Base-by-base conservation (phyloP, 768 basidiomycete genomes). In the Suillus spraguei region DNA sequence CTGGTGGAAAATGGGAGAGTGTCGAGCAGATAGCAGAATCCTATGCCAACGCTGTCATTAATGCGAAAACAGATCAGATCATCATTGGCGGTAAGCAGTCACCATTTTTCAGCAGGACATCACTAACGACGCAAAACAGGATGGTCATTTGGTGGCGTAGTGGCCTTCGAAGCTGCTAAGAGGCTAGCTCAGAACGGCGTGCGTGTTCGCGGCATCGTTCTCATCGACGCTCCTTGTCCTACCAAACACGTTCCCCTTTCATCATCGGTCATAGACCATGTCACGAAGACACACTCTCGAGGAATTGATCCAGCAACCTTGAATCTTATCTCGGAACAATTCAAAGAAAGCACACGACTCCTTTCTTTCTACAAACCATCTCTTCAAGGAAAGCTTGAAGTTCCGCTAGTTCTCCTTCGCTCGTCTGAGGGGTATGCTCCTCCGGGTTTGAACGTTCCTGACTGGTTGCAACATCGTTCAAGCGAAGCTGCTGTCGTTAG, bases 101-200 rank as follows among this genome's bases (percentile, higher is more conserved):
- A 65, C 67, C 63, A 66, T 68, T 14, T 4, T 41, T 9, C 50
- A 61, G 46, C 70, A 74, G 50, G 56, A 47, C 13, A 17, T 39
- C 20, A 56, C 28, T 56, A 39, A 56, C 17, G 38, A 24, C 0
- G 55, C 38, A 56, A 11, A 2, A 38, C 60, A 91, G 90, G 90
- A 0, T 92, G 90, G 90, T 92, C 90, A 3, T 89, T 92, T 65
- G 90, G 90, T 14, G 90, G 90, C 2, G 85, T 90, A 5, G 83
- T 85, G 0, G 88, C 90, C 0, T 91, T 85, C 67, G 90, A 91
- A 68, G 75, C 84, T 3, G 84, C 86, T 20, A 80, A 79, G 0
- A 82, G 83, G 33, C 80, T 91, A 20, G 6, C 14, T 14, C 17
- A 58, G 1, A 76, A 69, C 5, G 84, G 82, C 3, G 66, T 82